Conservation (phyloP, 2,329 filamentous ascomycete genomes). For the Hypoxylon sp. region DNA sequence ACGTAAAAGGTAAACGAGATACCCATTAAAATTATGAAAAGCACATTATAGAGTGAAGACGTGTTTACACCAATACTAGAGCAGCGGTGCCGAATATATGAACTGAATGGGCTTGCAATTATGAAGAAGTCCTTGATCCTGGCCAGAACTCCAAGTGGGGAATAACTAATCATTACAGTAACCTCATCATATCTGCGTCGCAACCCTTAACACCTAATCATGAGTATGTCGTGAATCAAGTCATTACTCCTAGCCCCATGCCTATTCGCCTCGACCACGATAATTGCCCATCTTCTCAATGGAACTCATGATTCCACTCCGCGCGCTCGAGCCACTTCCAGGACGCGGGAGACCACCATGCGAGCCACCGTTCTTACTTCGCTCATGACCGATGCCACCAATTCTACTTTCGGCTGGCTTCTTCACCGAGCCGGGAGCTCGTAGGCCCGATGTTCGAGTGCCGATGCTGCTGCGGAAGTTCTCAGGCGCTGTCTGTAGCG, state of each 20-base stretch:
- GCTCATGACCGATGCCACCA: slow-evolving; percentile 61
- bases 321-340: slow-evolving; percentile 62
- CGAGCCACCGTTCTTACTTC: slow-evolving; percentile 60
- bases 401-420: slow-evolving; percentile 64
- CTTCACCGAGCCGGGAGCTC: slow-evolving; percentile 68
- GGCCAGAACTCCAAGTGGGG: slow-evolving; percentile 29
- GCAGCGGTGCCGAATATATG: slow-evolving; percentile 2
- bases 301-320: slow-evolving; percentile 85
- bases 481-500: slow-evolving; percentile 48
- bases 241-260: slow-evolving; percentile 9
- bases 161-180: slow-evolving; percentile 37
- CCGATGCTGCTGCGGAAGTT: slow-evolving; percentile 69
- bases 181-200: slow-evolving; percentile 30
- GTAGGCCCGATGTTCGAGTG: slow-evolving; percentile 68
- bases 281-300: slow-evolving; percentile 89
- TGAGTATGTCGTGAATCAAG: slow-evolving; percentile 26
- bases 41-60: background rate
- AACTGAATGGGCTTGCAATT: slow-evolving; percentile 25
- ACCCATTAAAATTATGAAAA: slow-evolving; percentile 8
- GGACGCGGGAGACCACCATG: slow-evolving; percentile 64
- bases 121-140: slow-evolving; percentile 19
- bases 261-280: slow-evolving; percentile 58
- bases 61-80: slow-evolving; percentile 4
- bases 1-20: no score
- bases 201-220: slow-evolving; percentile 34